phyloP scores from a whole-genome alignment of 208 protist genomes.

The Herpetomonas tarakana region DNA sequence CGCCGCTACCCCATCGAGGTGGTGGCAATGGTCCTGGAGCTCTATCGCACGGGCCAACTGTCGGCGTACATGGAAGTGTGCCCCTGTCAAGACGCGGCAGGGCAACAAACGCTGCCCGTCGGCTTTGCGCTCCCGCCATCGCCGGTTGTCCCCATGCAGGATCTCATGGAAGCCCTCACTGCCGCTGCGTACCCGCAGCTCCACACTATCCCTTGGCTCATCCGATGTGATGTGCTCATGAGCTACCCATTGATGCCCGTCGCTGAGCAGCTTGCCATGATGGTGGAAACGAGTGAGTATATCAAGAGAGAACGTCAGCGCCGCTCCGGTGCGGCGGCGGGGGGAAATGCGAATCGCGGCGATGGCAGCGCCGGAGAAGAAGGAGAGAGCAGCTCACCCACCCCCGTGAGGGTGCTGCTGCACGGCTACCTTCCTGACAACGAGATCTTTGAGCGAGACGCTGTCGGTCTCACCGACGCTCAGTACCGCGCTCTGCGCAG shows the following conservation, averaged over 20 bases:
- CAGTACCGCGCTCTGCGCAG: constrained; percentile 41
- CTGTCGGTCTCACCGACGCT: constrained; percentile 5
- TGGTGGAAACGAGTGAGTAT: constrained; percentile 18
- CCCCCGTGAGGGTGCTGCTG: constrained; percentile 8
- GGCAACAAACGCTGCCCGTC: no score
- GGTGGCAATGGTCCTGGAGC: constrained; percentile 30
- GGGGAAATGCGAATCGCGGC: constrained; percentile 5
- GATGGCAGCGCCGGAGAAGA: neutral
- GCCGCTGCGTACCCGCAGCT: constrained; percentile 19
- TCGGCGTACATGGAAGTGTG: neutral
- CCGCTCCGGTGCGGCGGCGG: constrained; percentile 2
- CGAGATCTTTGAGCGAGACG: constrained; percentile 11
- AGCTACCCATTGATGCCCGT: constrained; percentile 38
- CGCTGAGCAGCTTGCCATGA: constrained; percentile 36
- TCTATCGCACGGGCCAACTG: constrained; percentile 9
- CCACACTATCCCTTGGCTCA: constrained; percentile 25
- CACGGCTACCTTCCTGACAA: constrained; percentile 7
- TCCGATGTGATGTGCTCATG: constrained; percentile 79
- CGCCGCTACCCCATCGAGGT: constrained; percentile 59
- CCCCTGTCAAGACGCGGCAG: neutral
- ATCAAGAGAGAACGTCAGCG: neutral
- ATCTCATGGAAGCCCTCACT: constrained; percentile 48
- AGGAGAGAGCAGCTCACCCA: neutral
- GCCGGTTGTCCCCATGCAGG: constrained; percentile 16
- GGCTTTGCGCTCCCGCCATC: neutral